These are phyloP conservation scores for Adansonia grandidieri DNA, from an alignment of 441 rosid species.

Conservation along the genomic window DNA sequence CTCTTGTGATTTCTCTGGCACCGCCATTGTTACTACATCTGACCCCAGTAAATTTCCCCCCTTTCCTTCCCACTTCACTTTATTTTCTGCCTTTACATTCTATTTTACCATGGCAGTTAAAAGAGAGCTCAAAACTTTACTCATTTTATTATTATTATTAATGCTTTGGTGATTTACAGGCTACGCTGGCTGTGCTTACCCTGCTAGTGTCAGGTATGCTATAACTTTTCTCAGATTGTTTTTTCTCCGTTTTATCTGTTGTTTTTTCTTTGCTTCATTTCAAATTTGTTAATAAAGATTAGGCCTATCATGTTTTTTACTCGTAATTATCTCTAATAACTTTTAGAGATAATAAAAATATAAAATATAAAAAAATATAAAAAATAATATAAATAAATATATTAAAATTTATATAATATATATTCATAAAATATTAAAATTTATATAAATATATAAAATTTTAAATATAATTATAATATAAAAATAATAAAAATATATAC, in stretches of 20 bases:
- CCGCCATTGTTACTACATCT: conserved; percentile 50
- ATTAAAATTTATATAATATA: no score
- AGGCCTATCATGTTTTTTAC: no score
- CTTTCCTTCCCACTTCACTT: neutral
- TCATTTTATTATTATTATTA: conserved; percentile 12
- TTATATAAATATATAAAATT: no score
- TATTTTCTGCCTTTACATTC: neutral
- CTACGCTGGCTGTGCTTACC: conserved; percentile 33
- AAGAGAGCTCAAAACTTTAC: neutral
- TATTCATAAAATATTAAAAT: no score
- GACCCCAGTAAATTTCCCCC: conserved; percentile 67
- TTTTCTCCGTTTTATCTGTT: neutral
- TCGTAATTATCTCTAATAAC: no score
- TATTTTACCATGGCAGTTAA: neutral
- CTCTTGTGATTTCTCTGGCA: conserved; percentile 64
- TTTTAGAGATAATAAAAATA: no score
- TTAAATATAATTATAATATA: no score
- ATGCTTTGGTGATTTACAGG: conserved; percentile 36
- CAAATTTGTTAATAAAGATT: neutral
- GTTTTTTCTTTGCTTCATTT: neutral
- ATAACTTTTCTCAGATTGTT: neutral
- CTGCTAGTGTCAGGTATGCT: conserved; percentile 40
- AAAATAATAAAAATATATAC: no score
- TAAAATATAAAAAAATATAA: no score
- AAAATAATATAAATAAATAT: no score